A percentile compares a stretch with the other conserved stretches of the same genome.
Evolutionary conservation across 1,139 yeast species (phyloP).

Genomic region (Hansenula sp.): DNA sequence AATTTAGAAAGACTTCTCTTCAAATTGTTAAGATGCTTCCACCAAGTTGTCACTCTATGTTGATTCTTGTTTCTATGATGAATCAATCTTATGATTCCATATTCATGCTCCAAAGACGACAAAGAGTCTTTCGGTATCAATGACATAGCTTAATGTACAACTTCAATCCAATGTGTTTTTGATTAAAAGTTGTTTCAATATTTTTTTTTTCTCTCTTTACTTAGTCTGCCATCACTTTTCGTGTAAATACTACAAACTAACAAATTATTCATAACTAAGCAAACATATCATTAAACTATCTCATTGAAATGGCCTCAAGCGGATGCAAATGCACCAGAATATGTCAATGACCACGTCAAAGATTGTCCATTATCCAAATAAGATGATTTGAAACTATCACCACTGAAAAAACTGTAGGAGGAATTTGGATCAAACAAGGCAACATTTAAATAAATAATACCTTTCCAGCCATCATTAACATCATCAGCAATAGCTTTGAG

Average conservation of each 20-base stretch:
- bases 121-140: slow-evolving; percentile 8
- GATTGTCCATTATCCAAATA: slow-evolving; percentile 88
- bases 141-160: no score
- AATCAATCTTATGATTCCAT: slow-evolving; percentile 51
- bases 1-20: slow-evolving; percentile 52
- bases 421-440: slow-evolving; percentile 69
- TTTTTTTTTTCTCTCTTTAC: slow-evolving; percentile 1
- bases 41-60: slow-evolving; percentile 73
- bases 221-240: no score
- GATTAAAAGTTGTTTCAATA: not conserved
- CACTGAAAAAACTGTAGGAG: slow-evolving; percentile 66
- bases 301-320: not conserved
- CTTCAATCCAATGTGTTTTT: no score
- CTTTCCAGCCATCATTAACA: slow-evolving; percentile 82
- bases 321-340: slow-evolving; percentile 45
- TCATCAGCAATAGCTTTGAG: slow-evolving; percentile 43
- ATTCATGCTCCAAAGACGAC: slow-evolving; percentile 40
- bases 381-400: slow-evolving; percentile 38
- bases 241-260: no score
- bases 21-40: slow-evolving; percentile 62
- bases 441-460: slow-evolving; percentile 71
- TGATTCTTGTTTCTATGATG: slow-evolving; percentile 75
- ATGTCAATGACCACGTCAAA: slow-evolving; percentile 84
- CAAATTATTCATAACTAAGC: no score
- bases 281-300: no score